Evolutionary conservation across 2,329 filamentous ascomycete species (phyloP).

Genomic region (Fusarium verrucosum): DNA sequence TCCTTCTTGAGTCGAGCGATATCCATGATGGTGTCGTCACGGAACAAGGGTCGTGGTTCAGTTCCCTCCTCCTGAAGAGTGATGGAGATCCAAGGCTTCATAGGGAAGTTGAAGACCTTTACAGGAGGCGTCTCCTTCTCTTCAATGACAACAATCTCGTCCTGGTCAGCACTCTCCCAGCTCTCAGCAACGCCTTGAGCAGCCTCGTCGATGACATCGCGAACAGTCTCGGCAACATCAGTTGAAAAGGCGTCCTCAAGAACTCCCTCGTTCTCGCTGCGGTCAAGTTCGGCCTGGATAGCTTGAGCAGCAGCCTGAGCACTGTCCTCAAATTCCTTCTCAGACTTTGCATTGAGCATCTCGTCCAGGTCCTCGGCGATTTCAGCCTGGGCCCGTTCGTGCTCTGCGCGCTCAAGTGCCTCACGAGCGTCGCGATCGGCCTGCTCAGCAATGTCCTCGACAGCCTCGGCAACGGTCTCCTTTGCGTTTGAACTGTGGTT

Average conservation of each 20-base stretch:
- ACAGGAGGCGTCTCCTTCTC: conserved; percentile 72
- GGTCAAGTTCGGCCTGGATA: conserved; percentile 64
- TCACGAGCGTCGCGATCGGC: conserved; percentile 68
- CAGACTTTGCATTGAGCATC: conserved; percentile 61
- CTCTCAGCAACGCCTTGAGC: conserved; percentile 76
- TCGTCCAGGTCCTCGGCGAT: conserved; percentile 58
- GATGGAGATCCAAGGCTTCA: conserved; percentile 95
- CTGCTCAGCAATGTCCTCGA: conserved; percentile 69
- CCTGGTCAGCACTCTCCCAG: conserved; percentile 88
- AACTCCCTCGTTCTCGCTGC: conserved; percentile 61
- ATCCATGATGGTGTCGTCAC: conserved; percentile 84
- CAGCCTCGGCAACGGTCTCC: conserved; percentile 76
- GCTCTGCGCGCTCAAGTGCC: conserved; percentile 67
- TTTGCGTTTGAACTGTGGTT: conserved; percentile 56
- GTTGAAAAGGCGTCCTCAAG: conserved; percentile 59
- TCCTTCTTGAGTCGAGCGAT: conserved; percentile 96
- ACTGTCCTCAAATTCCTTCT: conserved; percentile 63
- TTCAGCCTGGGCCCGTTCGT: conserved; percentile 58
- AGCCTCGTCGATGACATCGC: conserved; percentile 56
- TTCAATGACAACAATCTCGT: conserved; percentile 71
- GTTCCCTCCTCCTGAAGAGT: conserved; percentile 69
- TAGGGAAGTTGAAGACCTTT: conserved; percentile 92
- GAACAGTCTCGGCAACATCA: conserved; percentile 53
- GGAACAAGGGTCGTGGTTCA: conserved; percentile 70
- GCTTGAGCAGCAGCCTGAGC: conserved; percentile 57